A percentile compares a stretch with the other conserved stretches of the same genome.
phyloP scores from a whole-genome alignment of 352 stramenopile species.

The Phytopythium helicoides region DNA sequence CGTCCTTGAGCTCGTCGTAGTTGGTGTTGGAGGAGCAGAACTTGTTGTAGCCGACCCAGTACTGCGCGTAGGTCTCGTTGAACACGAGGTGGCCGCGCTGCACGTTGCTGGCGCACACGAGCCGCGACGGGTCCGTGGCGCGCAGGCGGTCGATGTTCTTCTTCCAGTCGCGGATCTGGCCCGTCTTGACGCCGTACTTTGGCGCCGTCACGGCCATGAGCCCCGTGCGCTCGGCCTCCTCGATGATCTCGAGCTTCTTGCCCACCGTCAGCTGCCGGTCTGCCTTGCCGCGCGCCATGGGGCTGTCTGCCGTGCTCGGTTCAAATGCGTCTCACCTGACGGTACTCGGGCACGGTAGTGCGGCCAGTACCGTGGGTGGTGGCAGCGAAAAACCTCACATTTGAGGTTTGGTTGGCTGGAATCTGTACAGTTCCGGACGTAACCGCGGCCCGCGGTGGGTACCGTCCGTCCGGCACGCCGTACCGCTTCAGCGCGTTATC shows the following conservation, averaged over 20 bases:
- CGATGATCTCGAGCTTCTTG: slow-evolving; percentile 90
- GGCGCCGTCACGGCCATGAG: slow-evolving; percentile 74
- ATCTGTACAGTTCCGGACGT: too few relatives aligned
- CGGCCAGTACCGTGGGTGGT: too few relatives aligned
- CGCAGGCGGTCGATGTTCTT: slow-evolving; percentile 79
- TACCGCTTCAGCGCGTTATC: too few relatives aligned
- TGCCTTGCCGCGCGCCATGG: slow-evolving; percentile 82
- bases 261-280: slow-evolving; percentile 77
- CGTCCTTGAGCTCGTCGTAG: slow-evolving; percentile 68
- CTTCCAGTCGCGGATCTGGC: slow-evolving; percentile 88
- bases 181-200: slow-evolving; percentile 85
- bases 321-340: too few relatives aligned
- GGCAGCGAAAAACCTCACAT: too few relatives aligned
- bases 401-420: too few relatives aligned
- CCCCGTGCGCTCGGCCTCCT: slow-evolving; percentile 78
- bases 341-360: slow-evolving; percentile 4
- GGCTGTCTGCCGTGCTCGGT: neutral
- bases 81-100: slow-evolving; percentile 83
- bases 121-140: slow-evolving; percentile 72
- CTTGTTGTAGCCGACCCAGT: slow-evolving; percentile 90
- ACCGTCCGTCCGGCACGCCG: too few relatives aligned
- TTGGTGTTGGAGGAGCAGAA: slow-evolving; percentile 74
- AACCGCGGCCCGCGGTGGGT: too few relatives aligned
- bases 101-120: slow-evolving; percentile 81
- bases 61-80: slow-evolving; percentile 87